These are phyloP conservation scores for Apiotrichum gamsii DNA, from an alignment of 1,284 basidiomycete species.

Conservation along the genomic window DNA sequence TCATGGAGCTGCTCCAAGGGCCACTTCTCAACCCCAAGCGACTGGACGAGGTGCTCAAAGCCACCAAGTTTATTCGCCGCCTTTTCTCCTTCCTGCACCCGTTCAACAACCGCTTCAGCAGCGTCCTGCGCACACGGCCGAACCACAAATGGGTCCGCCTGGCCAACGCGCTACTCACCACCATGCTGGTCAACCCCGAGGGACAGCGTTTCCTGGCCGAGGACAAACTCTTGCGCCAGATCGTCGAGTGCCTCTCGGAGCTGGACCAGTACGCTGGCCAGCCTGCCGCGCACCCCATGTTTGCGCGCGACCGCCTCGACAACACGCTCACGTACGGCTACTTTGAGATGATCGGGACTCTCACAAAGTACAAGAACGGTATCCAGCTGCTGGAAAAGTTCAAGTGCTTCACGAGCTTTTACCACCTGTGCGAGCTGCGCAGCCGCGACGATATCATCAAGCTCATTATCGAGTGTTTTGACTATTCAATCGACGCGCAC, in stretches of 20 bases:
- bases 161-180: constrained; percentile 73
- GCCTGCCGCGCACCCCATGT: constrained; percentile 60
- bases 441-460: constrained; percentile 87
- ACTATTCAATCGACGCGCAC: constrained; percentile 85
- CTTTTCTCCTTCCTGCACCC: constrained; percentile 92
- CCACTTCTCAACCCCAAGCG: constrained; percentile 83
- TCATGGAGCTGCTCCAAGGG: constrained; percentile 87
- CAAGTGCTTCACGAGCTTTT: constrained; percentile 90
- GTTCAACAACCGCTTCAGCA: constrained; percentile 75
- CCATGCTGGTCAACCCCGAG: constrained; percentile 74
- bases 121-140: constrained; percentile 65
- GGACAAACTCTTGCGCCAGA: constrained; percentile 78
- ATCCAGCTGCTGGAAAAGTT: constrained; percentile 87
- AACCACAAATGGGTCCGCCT: constrained; percentile 78
- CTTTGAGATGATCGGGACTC: constrained; percentile 87
- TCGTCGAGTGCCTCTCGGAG: constrained; percentile 82
- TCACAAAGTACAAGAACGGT: constrained; percentile 82
- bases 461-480: constrained; percentile 83
- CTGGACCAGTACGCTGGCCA: constrained; percentile 62
- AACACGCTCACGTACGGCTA: constrained; percentile 86
- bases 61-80: constrained; percentile 77
- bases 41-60: constrained; percentile 92
- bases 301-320: constrained; percentile 75
- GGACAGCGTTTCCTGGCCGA: constrained; percentile 78
- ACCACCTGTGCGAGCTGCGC: constrained; percentile 82